Conservation (phyloP, 306 rosid species). For the Carpinus viminea region DNA sequence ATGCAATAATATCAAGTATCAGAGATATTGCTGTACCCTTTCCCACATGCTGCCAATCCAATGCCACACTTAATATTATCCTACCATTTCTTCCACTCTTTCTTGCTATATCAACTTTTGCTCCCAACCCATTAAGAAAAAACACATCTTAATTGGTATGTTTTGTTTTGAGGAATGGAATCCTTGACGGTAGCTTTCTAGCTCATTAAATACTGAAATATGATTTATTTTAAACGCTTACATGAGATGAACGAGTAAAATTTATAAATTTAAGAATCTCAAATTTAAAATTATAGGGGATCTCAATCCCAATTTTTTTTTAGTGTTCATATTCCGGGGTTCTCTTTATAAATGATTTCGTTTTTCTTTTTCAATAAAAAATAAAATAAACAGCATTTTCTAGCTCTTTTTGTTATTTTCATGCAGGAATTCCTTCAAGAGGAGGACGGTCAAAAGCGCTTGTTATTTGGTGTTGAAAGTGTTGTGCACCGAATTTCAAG, state of each 20-base stretch:
- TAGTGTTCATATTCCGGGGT: no score
- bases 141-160: no score
- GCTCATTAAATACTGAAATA: no score
- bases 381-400: no score
- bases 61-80: neutral
- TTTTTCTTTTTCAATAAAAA: neutral
- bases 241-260: no score
- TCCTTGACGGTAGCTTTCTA: no score
- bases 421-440: neutral
- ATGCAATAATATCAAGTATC: neutral
- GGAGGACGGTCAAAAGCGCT: constrained; percentile 53
- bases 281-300: no score
- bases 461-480: constrained; percentile 48
- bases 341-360: no score
- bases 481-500: constrained; percentile 43
- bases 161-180: no score
- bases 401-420: neutral
- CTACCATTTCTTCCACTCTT: neutral
- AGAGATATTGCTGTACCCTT: neutral
- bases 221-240: no score
- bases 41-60: neutral
- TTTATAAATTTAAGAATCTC: no score
- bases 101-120: neutral
- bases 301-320: no score
- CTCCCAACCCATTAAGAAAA: neutral